phyloP scores from a whole-genome alignment of 441 rosid species.

The Pelargonium australe region DNA sequence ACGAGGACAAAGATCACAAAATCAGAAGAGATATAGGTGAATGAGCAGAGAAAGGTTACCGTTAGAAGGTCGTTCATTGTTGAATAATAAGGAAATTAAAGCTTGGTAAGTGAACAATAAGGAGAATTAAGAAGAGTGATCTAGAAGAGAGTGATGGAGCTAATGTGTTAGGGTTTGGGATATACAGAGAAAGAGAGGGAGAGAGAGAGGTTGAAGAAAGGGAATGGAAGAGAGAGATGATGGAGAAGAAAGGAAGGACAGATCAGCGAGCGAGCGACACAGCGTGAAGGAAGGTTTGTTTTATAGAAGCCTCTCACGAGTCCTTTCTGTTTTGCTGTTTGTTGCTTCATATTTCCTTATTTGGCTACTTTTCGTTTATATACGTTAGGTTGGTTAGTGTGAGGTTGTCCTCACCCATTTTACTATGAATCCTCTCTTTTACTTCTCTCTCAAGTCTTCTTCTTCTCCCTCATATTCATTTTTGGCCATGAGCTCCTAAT shows the following conservation, averaged over 20 bases:
- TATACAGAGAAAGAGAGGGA: background rate
- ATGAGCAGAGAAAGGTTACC: slow-evolving; percentile 31
- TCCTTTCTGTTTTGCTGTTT: background rate
- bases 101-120: slow-evolving; percentile 5
- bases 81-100: slow-evolving; percentile 14
- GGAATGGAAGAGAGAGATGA: background rate
- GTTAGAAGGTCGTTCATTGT: slow-evolving; percentile 83
- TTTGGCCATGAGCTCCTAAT: too few relatives aligned
- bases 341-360: background rate
- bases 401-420: background rate
- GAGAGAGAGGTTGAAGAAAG: slow-evolving; percentile 3
- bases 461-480: background rate
- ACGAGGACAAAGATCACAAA: background rate
- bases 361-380: background rate
- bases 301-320: too few relatives aligned
- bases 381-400: background rate
- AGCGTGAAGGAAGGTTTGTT: slow-evolving; percentile 15
- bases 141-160: background rate
- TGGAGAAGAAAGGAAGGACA: background rate
- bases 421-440: background rate
- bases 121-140: background rate
- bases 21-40: background rate
- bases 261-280: slow-evolving; percentile 14
- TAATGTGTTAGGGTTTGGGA: background rate
- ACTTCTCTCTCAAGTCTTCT: background rate